Percentiles rank a stretch among this genome's conserved stretches.
phyloP scores from a whole-genome alignment of 116 monocot genomes.

The Dioscorea cayenensis region DNA sequence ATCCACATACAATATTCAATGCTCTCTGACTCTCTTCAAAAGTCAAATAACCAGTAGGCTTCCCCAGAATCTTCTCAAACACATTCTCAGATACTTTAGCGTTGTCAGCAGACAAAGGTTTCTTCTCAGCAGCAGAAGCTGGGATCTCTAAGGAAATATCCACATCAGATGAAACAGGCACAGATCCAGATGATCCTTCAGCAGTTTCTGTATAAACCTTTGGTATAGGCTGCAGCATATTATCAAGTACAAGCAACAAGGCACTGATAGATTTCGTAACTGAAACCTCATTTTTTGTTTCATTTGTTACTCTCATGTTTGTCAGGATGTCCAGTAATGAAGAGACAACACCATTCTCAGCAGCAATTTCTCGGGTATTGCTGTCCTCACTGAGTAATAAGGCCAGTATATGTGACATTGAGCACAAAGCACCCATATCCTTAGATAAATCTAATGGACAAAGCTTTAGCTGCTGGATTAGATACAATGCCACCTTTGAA shows the following conservation, averaged over 20 bases:
- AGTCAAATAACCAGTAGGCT: conserved; percentile 58
- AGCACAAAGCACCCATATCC: conserved; percentile 27
- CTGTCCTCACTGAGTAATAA: conserved; percentile 54
- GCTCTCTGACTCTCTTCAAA: conserved; percentile 48
- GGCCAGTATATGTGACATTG: conserved; percentile 54
- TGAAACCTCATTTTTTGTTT: conserved; percentile 22
- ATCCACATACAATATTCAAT: conserved; percentile 42
- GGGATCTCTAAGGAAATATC: conserved; percentile 17
- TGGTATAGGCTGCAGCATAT: conserved; percentile 46
- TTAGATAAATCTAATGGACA: conserved; percentile 33
- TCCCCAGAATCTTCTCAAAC: conserved; percentile 59
- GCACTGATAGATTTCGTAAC: conserved; percentile 49
- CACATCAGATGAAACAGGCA: conserved; percentile 21
- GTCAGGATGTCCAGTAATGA: conserved; percentile 36
- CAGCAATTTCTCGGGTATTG: conserved; percentile 50
- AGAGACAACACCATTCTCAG: conserved; percentile 51
- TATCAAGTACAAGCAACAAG: conserved; percentile 56
- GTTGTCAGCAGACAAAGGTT: conserved; percentile 10
- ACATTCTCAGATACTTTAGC: conserved; percentile 30
- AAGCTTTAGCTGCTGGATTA: conserved; percentile 51
- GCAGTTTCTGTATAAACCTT: conserved; percentile 21
- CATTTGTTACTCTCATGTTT: conserved; percentile 27
- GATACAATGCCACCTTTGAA: conserved; percentile 34
- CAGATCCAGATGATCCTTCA: conserved; percentile 24
- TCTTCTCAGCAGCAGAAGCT: conserved; percentile 18